phyloP scores from a whole-genome alignment of 1,139 yeast species.

The Zygotorulaspora mrakii region DNA sequence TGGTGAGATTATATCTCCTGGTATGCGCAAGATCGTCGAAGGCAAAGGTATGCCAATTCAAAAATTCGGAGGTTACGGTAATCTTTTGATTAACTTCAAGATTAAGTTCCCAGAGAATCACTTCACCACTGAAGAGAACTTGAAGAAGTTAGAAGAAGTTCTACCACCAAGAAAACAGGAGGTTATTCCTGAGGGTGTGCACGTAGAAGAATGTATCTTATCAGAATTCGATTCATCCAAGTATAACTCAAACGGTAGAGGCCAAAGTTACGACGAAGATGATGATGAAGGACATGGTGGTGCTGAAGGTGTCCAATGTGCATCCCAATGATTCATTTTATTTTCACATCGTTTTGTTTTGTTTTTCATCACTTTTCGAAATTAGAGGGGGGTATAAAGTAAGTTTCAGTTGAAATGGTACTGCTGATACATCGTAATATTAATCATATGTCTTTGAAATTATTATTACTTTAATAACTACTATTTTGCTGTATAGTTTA shows the following conservation, averaged over 20 bases:
- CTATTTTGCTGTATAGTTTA: slow-evolving; percentile 2
- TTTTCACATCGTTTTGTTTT: not conserved
- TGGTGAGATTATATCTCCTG: slow-evolving; percentile 92
- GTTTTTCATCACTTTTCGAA: not conserved
- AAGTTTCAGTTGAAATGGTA: slow-evolving; percentile 1
- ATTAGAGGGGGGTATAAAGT: slow-evolving; percentile 3
- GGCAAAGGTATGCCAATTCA: slow-evolving; percentile 94
- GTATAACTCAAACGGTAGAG: slow-evolving; percentile 50
- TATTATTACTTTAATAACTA: too few species aligned
- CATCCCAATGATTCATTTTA: slow-evolving; percentile 52
- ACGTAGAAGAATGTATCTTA: slow-evolving; percentile 80
- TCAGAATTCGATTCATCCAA: slow-evolving; percentile 59
- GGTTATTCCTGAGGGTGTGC: slow-evolving; percentile 56
- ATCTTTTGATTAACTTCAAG: slow-evolving; percentile 64
- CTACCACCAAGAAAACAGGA: slow-evolving; percentile 62
- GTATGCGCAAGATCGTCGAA: slow-evolving; percentile 72
- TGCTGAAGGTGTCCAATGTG: slow-evolving; percentile 84
- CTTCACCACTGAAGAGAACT: slow-evolving; percentile 63
- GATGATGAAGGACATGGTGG: slow-evolving; percentile 58
- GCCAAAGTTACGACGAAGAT: slow-evolving; percentile 53
- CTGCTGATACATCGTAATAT: slow-evolving; percentile 3
- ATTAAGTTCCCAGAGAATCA: slow-evolving; percentile 66
- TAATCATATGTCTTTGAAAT: too few species aligned
- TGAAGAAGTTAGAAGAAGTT: slow-evolving; percentile 59
- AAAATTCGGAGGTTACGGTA: slow-evolving; percentile 73